Conservation (phyloP, 129 eudicot genomes). For the Heracleum sosnowskyi region DNA sequence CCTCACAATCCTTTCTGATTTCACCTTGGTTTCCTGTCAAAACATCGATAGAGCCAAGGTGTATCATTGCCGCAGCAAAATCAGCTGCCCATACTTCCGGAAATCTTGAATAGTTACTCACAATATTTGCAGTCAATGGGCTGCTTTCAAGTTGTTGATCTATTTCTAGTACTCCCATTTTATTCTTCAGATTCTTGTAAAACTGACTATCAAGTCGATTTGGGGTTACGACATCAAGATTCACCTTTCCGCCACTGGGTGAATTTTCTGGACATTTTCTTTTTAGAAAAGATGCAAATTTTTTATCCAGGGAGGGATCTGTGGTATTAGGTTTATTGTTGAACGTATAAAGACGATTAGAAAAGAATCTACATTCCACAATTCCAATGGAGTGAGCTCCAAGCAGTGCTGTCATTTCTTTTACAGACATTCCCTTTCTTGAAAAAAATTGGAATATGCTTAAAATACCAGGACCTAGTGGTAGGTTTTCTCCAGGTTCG, state of each 20-base stretch:
- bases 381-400: constrained; percentile 56
- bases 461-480: neutral
- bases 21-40: constrained; percentile 41
- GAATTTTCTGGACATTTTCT: constrained; percentile 22
- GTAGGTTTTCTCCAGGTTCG: constrained; percentile 27
- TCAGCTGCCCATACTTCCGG: constrained; percentile 25
- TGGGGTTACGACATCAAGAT: constrained; percentile 30
- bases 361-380: constrained; percentile 19
- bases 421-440: constrained; percentile 20
- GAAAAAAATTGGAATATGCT: constrained; percentile 16
- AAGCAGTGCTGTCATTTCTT: constrained; percentile 37
- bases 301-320: constrained; percentile 29
- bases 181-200: constrained; percentile 31
- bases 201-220: constrained; percentile 31
- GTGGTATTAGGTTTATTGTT: constrained; percentile 9
- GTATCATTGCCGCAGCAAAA: constrained; percentile 46
- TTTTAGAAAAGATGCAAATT: constrained; percentile 21
- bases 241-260: neutral
- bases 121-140: constrained; percentile 18
- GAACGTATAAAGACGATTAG: constrained; percentile 22
- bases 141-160: constrained; percentile 33
- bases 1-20: constrained; percentile 31
- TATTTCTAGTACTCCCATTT: constrained; percentile 28
- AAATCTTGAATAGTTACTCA: constrained; percentile 16
- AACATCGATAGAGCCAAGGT: constrained; percentile 30